Base-by-base conservation (phyloP, 164 flowering plant species). In the Umbellularia californica region DNA sequence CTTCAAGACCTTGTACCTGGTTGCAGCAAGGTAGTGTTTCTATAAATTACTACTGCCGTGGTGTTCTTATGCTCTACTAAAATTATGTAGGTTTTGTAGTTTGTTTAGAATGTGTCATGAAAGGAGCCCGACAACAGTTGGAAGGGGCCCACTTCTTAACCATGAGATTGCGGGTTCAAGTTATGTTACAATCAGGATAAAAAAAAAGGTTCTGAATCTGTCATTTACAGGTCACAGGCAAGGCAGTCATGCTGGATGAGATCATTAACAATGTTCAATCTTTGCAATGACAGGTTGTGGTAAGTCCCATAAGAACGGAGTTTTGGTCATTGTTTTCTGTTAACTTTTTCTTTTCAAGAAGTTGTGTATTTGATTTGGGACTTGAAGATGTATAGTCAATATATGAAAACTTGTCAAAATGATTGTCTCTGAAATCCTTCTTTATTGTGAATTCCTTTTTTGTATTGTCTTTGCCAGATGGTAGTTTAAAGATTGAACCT, bases 1-100 rank as follows among this genome's bases (percentile, higher is more conserved):
- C 93, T 95, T 78, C 99, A 95, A 82, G 99, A 95, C 79, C 97
- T 95, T 69, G 97, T 93, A 12, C 99, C 98, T 74, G 98, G 98
- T 79, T 95, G 98, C 83, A 92, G 87, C 83, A 95, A 93, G 98
- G 99, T 95, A 69, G 19, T 77, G 70, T 70, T 12, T 76, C 72
- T 70, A 35, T 35, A 35, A 35, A 35, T 19, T 50, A 19, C 0
- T 55, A 67, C 27, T 58, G 24, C 35, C 25, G 52, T 5, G 1
- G 35, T 15, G 62, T 69, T 23, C n/a, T 47, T 69, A 69, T 28
- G 71, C 69, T 35, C 10, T 30, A 15, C 17, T 28, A 6, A 27
- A 66, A 25, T 20, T 30, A 30, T 22, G 6, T 19, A 24, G 47
- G 50, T 5, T 9, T 47, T 69, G 33, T 47, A 47, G 28, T 69